A percentile compares a stretch with the other conserved stretches of the same genome.
phyloP scores from a whole-genome alignment of 139 green algal species.

The Haematococcus lacustris region DNA sequence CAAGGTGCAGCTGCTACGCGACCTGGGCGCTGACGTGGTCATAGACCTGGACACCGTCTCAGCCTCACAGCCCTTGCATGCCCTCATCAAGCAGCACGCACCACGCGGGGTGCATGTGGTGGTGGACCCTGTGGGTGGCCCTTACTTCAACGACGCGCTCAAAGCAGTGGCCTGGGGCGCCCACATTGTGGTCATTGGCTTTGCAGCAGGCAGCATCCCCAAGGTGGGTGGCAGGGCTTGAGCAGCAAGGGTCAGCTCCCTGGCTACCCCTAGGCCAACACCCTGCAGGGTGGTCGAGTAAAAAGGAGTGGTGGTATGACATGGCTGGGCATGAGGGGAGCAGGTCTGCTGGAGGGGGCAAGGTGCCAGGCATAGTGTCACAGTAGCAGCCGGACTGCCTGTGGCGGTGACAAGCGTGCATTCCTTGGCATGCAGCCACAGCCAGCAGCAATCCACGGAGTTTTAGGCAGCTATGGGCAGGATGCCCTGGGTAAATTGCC shows the following conservation, averaged over 20 bases:
- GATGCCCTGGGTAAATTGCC: no score
- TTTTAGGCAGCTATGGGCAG: no score
- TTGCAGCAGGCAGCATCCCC: constrained; percentile 64
- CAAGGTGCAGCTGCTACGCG: constrained; percentile 32
- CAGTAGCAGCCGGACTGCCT: neutral
- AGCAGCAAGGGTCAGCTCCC: neutral
- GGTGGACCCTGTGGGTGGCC: constrained; percentile 79
- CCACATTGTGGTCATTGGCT: constrained; percentile 80
- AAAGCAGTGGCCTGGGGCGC: constrained; percentile 67
- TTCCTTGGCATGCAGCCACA: neutral
- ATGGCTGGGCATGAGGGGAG: neutral
- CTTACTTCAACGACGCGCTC: constrained; percentile 53
- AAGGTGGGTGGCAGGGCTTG: constrained; percentile 13
- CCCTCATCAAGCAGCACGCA: constrained; percentile 24
- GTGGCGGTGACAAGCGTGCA: neutral
- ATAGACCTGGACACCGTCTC: constrained; percentile 37
- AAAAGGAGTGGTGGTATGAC: neutral
- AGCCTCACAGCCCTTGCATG: constrained; percentile 13
- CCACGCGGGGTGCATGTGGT: constrained; percentile 72
- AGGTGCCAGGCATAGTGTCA: neutral
- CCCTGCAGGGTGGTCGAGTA: neutral
- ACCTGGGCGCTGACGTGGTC: constrained; percentile 45
- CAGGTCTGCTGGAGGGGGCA: neutral
- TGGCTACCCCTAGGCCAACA: neutral
- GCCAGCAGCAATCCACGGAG: no score